Base-by-base conservation (phyloP, 305 asterid genomes). In the Galium porrigens region DNA sequence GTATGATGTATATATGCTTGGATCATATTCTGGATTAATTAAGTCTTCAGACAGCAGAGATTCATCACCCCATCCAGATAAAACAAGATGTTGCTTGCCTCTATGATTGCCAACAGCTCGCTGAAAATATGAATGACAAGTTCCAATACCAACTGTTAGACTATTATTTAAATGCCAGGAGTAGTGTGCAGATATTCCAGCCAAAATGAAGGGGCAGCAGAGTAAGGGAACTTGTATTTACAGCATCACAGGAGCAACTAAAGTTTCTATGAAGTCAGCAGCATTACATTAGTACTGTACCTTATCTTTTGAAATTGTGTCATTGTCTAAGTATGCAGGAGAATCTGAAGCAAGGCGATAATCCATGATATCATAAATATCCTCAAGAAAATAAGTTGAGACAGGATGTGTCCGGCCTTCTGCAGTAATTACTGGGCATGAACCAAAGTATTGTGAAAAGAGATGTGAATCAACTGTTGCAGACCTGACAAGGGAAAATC, bases 31-130 rank as follows among this genome's bases (percentile, higher is more conserved):
- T 34, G 95, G 95, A 75, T 91, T 91, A 58, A 72, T 74, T 63
- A 70, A 52, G 65, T 88, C 95, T 73, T 88, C 95, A 64, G 92
- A 83, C 58, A 91, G 90, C 70, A 91, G 51, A 48, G 95, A 79
- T 61, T 88, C 96, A 72, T 91, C 98, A 39, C 98, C 98, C 98
- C 98, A 91, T 60, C 85, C 88, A 72, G 96, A 85, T 73, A 91
- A 77, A 68, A 88, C 78, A 32, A 91, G 95, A 78, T 85, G 86
- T 77, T 86, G 88, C 85, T 83, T 85, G 66, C 98, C 96, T 76
- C 98, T 86, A 70, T 67, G 87, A 71, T 84, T 84, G 71, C 86
- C 90, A 82, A 91, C 90, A 71, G 88, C 90, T 72, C 68, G 65
- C 96, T 91, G 83, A 82, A 83, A 67, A 20, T 71, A 20, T 25